Evolutionary conservation across 306 rosid species (phyloP).

Genomic region (Quercus glauca): DNA sequence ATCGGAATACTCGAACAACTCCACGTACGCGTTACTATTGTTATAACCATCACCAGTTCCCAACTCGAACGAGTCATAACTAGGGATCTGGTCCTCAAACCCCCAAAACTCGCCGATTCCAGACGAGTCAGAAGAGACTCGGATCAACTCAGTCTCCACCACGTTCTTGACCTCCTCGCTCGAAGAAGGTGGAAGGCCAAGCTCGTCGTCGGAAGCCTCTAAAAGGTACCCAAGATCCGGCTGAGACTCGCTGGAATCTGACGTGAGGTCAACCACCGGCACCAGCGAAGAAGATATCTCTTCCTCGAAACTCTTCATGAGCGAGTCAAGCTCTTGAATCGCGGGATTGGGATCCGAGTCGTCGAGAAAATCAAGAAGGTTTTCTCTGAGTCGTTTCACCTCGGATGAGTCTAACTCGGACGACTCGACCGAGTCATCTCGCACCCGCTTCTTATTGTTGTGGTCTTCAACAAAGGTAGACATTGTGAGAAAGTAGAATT

Average conservation of each 20-base stretch:
- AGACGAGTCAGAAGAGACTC: constrained; percentile 52
- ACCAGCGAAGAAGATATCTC: constrained; percentile 56
- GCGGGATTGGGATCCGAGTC: constrained; percentile 48
- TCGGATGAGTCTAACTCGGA: constrained; percentile 47
- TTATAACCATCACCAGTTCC: constrained; percentile 29
- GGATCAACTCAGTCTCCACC: constrained; percentile 39
- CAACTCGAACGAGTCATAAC: constrained; percentile 61
- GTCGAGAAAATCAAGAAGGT: constrained; percentile 63
- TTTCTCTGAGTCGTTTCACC: constrained; percentile 61
- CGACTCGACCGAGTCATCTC: constrained; percentile 48
- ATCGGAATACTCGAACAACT: constrained; percentile 62
- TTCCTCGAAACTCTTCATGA: constrained; percentile 72
- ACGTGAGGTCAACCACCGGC: constrained; percentile 41
- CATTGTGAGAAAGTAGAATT: background rate
- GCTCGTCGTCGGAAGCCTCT: constrained; percentile 88
- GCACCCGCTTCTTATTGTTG: constrained; percentile 44
- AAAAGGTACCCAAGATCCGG: constrained; percentile 72
- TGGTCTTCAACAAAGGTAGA: constrained; percentile 37
- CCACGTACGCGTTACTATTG: constrained; percentile 35
- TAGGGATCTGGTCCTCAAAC: constrained; percentile 55
- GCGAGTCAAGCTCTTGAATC: constrained; percentile 66
- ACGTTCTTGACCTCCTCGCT: constrained; percentile 18
- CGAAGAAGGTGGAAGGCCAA: constrained; percentile 67
- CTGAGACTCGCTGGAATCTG: constrained; percentile 62
- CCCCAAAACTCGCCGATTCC: constrained; percentile 68